Percentiles rank a stretch among this genome's conserved stretches.
Conservation (phyloP, 2,329 filamentous ascomycete genomes). For the Diaporthe amygdali region DNA sequence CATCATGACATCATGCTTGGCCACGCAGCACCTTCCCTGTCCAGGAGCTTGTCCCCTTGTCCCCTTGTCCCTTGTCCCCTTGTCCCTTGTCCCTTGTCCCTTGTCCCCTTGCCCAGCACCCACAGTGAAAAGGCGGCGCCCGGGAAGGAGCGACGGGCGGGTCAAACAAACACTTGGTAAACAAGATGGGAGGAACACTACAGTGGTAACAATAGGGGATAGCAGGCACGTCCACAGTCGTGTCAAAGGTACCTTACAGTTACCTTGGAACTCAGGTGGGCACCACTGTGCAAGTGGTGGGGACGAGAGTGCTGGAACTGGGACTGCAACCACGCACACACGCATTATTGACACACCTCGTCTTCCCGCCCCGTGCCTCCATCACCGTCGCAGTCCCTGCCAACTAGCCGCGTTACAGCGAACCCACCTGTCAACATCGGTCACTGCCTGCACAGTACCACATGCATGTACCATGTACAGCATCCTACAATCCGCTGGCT, state of each 20-base stretch:
- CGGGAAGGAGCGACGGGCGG: slow-evolving; percentile 1
- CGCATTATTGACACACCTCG: too few species aligned
- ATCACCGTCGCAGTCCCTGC: neutral
- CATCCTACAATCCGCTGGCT: neutral
- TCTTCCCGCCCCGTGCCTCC: neutral
- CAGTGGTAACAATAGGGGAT: neutral
- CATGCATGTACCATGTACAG: neutral
- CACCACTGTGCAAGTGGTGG: neutral
- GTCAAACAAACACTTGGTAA: neutral
- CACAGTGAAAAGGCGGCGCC: too few species aligned
- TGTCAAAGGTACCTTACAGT: neutral
- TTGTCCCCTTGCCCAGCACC: too few species aligned
- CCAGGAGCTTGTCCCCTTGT: neutral
- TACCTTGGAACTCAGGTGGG: neutral
- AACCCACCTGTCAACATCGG: slow-evolving; percentile 9
- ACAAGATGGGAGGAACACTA: neutral
- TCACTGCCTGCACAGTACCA: neutral
- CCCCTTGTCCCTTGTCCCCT: too few species aligned
- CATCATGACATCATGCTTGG: slow-evolving; percentile 1
- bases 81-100: too few species aligned
- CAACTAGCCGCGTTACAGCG: slow-evolving; percentile 3
- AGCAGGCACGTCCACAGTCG: neutral
- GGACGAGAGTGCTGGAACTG: neutral
- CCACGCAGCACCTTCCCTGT: too few species aligned
- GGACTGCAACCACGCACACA: neutral